Percentiles rank a stretch among this genome's conserved stretches.
These are phyloP conservation scores for Durio zibethinus DNA, from an alignment of 345 rosid genomes.

Conservation along the genomic window DNA sequence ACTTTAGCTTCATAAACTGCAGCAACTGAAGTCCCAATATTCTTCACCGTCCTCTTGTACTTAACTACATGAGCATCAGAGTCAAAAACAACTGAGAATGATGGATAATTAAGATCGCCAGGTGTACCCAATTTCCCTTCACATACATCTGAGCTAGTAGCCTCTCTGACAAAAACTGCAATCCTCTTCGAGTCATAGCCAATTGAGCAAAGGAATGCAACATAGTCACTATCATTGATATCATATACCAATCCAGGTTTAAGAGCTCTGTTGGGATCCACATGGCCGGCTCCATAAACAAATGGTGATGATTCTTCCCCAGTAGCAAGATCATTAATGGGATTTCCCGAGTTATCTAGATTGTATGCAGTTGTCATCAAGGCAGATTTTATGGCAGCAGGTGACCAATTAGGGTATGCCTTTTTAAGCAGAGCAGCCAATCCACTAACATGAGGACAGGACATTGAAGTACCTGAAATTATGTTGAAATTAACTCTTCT, in stretches of 20 bases:
- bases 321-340: slow-evolving; percentile 67
- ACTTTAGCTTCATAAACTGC: slow-evolving; percentile 60
- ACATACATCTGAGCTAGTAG: slow-evolving; percentile 38
- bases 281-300: slow-evolving; percentile 79
- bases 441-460: slow-evolving; percentile 87
- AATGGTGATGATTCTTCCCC: slow-evolving; percentile 65
- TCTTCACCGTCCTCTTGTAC: slow-evolving; percentile 58
- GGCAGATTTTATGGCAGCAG: slow-evolving; percentile 69
- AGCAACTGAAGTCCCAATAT: slow-evolving; percentile 53
- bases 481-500: slow-evolving; percentile 71
- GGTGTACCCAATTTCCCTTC: slow-evolving; percentile 35
- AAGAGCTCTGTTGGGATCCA: slow-evolving; percentile 74
- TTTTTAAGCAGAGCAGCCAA: slow-evolving; percentile 65
- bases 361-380: slow-evolving; percentile 73
- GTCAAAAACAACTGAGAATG: slow-evolving; percentile 57
- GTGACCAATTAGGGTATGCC: slow-evolving; percentile 68
- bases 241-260: slow-evolving; percentile 83
- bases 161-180: slow-evolving; percentile 51
- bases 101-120: slow-evolving; percentile 70
- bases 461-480: slow-evolving; percentile 86
- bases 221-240: slow-evolving; percentile 42
- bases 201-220: slow-evolving; percentile 72
- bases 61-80: slow-evolving; percentile 34
- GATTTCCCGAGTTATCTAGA: slow-evolving; percentile 58
- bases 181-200: slow-evolving; percentile 60